These are phyloP conservation scores for Vicia faba DNA, from an alignment of 306 rosid genomes.

Conservation along the genomic window DNA sequence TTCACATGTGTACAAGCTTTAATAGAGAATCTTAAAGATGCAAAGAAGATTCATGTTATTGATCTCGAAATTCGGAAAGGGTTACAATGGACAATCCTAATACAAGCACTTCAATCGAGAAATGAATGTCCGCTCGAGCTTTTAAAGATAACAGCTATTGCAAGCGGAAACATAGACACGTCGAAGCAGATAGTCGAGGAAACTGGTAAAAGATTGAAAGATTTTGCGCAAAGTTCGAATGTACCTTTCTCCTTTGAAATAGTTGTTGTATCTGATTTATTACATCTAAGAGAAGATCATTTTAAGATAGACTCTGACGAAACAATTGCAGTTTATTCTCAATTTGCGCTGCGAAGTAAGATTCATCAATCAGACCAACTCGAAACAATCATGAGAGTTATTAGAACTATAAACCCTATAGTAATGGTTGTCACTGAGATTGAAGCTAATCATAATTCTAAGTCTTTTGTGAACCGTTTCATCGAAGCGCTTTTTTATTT, in stretches of 20 bases:
- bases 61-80: constrained; percentile 49
- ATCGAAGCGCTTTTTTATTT: constrained; percentile 62
- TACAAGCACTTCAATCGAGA: constrained; percentile 42
- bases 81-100: constrained; percentile 37
- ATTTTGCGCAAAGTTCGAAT: constrained; percentile 45
- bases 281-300: constrained; percentile 44
- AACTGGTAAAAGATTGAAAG: constrained; percentile 42
- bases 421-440: constrained; percentile 56
- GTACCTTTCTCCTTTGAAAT: constrained; percentile 51
- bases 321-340: constrained; percentile 47
- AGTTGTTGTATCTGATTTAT: constrained; percentile 52
- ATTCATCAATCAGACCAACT: constrained; percentile 49
- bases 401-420: constrained; percentile 45
- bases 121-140: constrained; percentile 37
- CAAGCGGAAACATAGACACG: constrained; percentile 25
- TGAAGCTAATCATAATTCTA: constrained; percentile 67
- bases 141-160: constrained; percentile 47
- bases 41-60: constrained; percentile 45
- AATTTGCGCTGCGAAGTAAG: constrained; percentile 37
- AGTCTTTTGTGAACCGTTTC: constrained; percentile 61
- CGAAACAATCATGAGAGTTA: constrained; percentile 52
- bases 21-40: constrained; percentile 40
- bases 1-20: constrained; percentile 46
- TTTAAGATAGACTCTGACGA: constrained; percentile 52
- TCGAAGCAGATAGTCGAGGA: constrained; percentile 20